phyloP scores from a whole-genome alignment of 768 basidiomycete species.

The Neoboletus subvelutipes region DNA sequence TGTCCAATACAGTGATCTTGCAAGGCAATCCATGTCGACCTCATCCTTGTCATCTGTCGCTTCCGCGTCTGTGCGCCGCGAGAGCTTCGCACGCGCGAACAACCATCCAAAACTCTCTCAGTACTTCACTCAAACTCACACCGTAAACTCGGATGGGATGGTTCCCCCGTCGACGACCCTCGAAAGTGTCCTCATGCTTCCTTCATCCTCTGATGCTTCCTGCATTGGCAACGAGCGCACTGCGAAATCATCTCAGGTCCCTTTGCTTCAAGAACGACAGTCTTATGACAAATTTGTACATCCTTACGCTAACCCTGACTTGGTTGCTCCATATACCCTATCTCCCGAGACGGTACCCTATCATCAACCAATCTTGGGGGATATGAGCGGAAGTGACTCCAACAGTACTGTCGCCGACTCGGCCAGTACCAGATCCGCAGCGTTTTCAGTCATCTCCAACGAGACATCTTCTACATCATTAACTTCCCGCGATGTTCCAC shows the following conservation, averaged over 20 bases:
- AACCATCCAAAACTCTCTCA: constrained; percentile 9
- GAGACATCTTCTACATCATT: constrained; percentile 34
- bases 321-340: constrained; percentile 43
- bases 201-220: constrained; percentile 14
- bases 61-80: constrained; percentile 30
- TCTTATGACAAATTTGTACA: constrained; percentile 46
- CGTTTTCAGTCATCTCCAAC: constrained; percentile 34
- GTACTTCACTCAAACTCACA: constrained; percentile 4
- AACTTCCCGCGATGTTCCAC: constrained; percentile 18
- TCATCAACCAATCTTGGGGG: constrained; percentile 30
- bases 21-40: constrained; percentile 61
- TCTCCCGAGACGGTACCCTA: constrained; percentile 28
- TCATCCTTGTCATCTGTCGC: constrained; percentile 43
- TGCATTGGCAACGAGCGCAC: constrained; percentile 10
- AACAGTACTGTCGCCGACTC: constrained; percentile 50
- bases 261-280: constrained; percentile 37
- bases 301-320: constrained; percentile 81
- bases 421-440: constrained; percentile 37
- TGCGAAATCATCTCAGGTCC: constrained; percentile 19
- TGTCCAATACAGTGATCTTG: constrained; percentile 45
- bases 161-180: not conserved
- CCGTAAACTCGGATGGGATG: constrained; percentile 12
- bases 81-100: constrained; percentile 40
- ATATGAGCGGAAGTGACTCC: constrained; percentile 49
- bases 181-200: constrained; percentile 2